Conservation (phyloP, 2,329 filamentous ascomycete species). For the Pseudogymnoascus sp. region DNA sequence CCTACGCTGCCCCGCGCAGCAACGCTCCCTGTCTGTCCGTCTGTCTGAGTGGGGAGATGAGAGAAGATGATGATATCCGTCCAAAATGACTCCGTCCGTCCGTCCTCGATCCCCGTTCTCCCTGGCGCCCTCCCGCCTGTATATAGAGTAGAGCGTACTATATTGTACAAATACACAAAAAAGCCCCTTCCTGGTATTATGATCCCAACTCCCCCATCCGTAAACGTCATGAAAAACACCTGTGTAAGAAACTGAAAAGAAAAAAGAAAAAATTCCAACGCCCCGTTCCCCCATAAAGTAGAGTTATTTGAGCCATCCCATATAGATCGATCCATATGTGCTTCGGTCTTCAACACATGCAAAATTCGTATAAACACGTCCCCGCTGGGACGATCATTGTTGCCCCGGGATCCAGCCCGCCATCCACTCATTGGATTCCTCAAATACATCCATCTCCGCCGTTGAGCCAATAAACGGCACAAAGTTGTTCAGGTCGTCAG, state of each 20-base stretch:
- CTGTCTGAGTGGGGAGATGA: neutral
- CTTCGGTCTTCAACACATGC: neutral
- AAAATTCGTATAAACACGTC: neutral
- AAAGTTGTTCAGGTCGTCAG: neutral
- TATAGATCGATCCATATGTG: neutral
- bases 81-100: neutral
- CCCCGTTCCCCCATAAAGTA: neutral
- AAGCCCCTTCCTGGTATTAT: neutral
- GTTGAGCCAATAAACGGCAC: neutral
- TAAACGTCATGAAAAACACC: neutral
- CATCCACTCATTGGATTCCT: neutral
- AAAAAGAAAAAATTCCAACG: neutral
- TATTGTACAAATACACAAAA: slow-evolving; percentile 1
- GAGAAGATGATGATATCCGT: neutral
- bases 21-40: neutral
- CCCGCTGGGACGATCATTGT: neutral
- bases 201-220: neutral
- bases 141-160: slow-evolving; percentile 5
- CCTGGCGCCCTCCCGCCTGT: neutral
- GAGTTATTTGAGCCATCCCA: neutral
- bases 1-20: neutral
- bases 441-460: neutral
- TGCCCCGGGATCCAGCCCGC: neutral
- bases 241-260: neutral
- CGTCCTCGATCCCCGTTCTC: neutral